Percentiles rank a stretch among this genome's conserved stretches.
Evolutionary conservation across 176 grass and related monocot genomes (phyloP).

Genomic region (Elymus sibiricus): DNA sequence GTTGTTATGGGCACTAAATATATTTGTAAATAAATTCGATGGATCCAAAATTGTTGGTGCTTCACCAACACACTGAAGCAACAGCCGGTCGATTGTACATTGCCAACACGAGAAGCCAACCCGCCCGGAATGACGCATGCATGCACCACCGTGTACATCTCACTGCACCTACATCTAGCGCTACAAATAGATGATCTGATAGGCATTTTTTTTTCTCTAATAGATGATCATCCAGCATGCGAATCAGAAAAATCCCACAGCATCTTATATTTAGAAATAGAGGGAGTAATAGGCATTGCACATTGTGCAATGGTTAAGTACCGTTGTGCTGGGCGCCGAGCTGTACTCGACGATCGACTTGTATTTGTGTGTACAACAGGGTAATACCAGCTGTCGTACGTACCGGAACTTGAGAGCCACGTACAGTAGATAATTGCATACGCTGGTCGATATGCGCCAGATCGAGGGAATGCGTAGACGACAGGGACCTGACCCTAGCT

Average conservation of each 20-base stretch:
- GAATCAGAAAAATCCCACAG: too few species aligned
- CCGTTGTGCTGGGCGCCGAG: too few species aligned
- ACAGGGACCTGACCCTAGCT: too few species aligned
- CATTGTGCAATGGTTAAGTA: too few species aligned
- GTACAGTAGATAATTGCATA: background rate
- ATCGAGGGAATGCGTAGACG: too few species aligned
- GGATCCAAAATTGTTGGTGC: background rate
- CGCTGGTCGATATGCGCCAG: too few species aligned
- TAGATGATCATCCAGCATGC: too few species aligned
- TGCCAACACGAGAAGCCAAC: background rate
- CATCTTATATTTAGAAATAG: too few species aligned
- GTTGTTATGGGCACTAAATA: background rate
- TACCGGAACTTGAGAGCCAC: background rate
- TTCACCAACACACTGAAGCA: constrained; percentile 13
- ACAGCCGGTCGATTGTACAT: background rate
- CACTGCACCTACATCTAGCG: background rate
- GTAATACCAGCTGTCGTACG: background rate
- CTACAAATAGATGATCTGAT: background rate
- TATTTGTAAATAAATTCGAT: background rate
- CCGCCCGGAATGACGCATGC: background rate
- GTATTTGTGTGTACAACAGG: background rate
- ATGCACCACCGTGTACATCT: background rate
- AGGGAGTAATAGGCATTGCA: too few species aligned
- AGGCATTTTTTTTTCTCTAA: background rate
- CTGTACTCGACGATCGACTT: too few species aligned